phyloP scores from a whole-genome alignment of 2,329 filamentous ascomycete species.

The Sporothrix brasiliensis region DNA sequence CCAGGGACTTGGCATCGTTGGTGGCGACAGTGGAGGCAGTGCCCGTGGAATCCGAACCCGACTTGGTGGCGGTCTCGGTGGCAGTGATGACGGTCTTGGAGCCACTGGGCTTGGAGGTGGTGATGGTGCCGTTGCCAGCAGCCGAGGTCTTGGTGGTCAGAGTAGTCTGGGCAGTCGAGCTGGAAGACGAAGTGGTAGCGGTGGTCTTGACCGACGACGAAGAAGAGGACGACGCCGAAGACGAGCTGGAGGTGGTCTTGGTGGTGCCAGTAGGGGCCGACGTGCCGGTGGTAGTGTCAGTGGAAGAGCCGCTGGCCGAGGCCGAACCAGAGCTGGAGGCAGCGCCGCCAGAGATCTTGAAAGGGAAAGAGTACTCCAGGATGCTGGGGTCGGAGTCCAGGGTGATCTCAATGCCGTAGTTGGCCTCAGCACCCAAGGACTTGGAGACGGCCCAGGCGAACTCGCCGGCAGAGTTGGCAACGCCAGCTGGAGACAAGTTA shows the following conservation, averaged over 20 bases:
- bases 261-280: constrained; percentile 32
- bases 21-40: constrained; percentile 36
- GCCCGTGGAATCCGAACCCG: constrained; percentile 36
- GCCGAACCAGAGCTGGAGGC: constrained; percentile 28
- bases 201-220: constrained; percentile 34
- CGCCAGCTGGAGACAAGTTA: constrained; percentile 45
- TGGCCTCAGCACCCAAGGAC: constrained; percentile 49
- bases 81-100: constrained; percentile 39
- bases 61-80: constrained; percentile 39
- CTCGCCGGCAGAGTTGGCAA: constrained; percentile 50
- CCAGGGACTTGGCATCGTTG: constrained; percentile 46
- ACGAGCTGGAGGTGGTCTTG: background rate
- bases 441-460: constrained; percentile 57
- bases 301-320: constrained; percentile 32
- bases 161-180: constrained; percentile 26
- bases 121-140: constrained; percentile 29
- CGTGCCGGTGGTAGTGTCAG: constrained; percentile 24
- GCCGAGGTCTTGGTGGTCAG: constrained; percentile 39
- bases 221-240: constrained; percentile 26
- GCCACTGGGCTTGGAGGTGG: constrained; percentile 32
- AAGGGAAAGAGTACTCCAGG: constrained; percentile 67
- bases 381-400: constrained; percentile 51
- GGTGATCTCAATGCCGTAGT: constrained; percentile 62
- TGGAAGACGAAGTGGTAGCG: background rate
- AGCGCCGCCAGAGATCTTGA: constrained; percentile 51